Base-by-base conservation (phyloP, 495 filamentous ascomycete genomes). In the Aspergillus leporis region DNA sequence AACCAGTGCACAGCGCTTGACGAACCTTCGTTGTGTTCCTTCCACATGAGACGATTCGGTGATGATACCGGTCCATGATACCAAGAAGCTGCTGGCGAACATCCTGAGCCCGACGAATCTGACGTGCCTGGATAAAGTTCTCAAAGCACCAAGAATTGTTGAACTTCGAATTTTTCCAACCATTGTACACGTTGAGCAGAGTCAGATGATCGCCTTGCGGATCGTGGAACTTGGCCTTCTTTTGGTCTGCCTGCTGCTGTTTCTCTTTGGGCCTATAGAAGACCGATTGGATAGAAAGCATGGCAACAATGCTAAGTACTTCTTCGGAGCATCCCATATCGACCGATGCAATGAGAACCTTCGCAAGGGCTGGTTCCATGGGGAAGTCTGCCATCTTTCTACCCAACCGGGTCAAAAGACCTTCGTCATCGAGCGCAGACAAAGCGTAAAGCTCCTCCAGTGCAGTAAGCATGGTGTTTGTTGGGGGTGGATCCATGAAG, bases 371-470 rank as follows among this genome's bases (percentile, higher is more conserved):
- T 4, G 94, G 94, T 48, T 90, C 87, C 87, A 91, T 97, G 13
- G 95, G 94, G 76, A 98, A 97, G 65, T 98, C 95, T 31, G 94
- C 93, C 93, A 98, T 97, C 74, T 96, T 96, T 19, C 94, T 85
- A 7, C 94, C 94, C 9, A 96, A 81, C 5, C 95, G 86, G 18
- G 95, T 99, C 1, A 99, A 74, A 2, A 99, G 85, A 31, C 94
- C 94, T 82, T 99, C 94, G 62, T 99, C 94, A 64, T 99, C 94
- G 16, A 99, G 80, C 0, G 95, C 93, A 5, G 86, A 91, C 7
- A 98, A 74, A 0, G 92, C 91, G 67, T 98, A 98, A 1, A 98
- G 80, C 70, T 97, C 94, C 74, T 98, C 94, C 13, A 98, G 79
- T 2, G 94, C 94, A 54, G 91, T 95, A 55, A 98, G 83, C 92